phyloP scores from a whole-genome alignment of 768 basidiomycete genomes.

The Suillus clintonianus region DNA sequence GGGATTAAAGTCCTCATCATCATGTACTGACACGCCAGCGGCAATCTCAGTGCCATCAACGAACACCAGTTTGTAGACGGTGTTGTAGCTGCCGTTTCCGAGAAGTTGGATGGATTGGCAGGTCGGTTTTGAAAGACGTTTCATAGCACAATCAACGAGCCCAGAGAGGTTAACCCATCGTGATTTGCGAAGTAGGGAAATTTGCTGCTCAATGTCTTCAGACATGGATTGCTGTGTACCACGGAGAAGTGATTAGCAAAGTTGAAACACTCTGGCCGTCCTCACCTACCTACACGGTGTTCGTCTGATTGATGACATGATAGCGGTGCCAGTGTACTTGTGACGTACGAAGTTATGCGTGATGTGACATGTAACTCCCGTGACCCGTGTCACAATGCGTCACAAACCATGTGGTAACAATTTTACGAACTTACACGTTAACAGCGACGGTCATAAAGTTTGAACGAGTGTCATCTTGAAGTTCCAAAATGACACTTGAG shows the following conservation, averaged over 20 bases:
- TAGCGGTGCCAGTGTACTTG: too few species aligned
- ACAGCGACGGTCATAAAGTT: too few species aligned
- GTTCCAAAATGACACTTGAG: too few species aligned
- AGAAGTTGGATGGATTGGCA: not conserved
- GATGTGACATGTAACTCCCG: too few species aligned
- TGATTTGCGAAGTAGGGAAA: not conserved
- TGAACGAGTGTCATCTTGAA: too few species aligned
- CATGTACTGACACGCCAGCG: not conserved
- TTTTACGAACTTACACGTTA: too few species aligned
- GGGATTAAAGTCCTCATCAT: not conserved
- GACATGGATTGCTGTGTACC: not conserved
- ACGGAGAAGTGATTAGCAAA: not conserved
- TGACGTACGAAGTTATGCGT: too few species aligned
- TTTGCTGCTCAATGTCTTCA: not conserved
- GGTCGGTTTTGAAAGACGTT: not conserved
- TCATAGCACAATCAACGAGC: not conserved
- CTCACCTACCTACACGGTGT: not conserved
- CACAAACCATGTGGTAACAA: too few species aligned
- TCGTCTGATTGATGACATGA: too few species aligned
- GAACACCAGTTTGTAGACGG: not conserved
- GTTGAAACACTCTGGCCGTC: not conserved
- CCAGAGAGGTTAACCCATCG: not conserved
- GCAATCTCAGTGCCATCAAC: not conserved
- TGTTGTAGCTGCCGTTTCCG: not conserved
- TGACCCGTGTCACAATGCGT: too few species aligned